Evolutionary conservation across 1,139 yeast species (phyloP).

Genomic region (Lizanozyma gosingica): DNA sequence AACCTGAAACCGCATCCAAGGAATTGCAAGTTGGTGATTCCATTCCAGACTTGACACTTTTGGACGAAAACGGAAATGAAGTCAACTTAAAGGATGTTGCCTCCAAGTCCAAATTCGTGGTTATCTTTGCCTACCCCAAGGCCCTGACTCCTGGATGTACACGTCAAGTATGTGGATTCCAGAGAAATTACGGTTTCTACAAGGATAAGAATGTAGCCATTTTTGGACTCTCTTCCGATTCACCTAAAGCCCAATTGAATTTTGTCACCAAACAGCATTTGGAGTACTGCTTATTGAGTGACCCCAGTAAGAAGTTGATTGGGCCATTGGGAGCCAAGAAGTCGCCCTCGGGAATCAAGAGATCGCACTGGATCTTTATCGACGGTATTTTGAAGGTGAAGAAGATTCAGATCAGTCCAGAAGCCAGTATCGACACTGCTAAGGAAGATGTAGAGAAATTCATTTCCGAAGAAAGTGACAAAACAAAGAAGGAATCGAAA

Average conservation of each 20-base stretch:
- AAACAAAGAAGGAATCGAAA: slow-evolving; percentile 6
- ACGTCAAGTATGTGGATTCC: slow-evolving; percentile 85
- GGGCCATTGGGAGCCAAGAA: slow-evolving; percentile 78
- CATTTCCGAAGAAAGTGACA: slow-evolving; percentile 10
- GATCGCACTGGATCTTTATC: slow-evolving; percentile 86
- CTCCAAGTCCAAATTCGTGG: slow-evolving; percentile 38
- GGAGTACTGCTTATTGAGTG: slow-evolving; percentile 68
- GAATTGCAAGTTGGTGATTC: slow-evolving; percentile 53
- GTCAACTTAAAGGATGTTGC: slow-evolving; percentile 45
- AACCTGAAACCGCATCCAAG: slow-evolving; percentile 8
- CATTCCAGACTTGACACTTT: slow-evolving; percentile 56
- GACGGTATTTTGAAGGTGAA: slow-evolving; percentile 65
- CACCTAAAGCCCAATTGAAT: slow-evolving; percentile 63
- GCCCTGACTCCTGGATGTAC: slow-evolving; percentile 97
- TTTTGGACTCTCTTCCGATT: slow-evolving; percentile 67
- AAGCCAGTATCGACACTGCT: slow-evolving; percentile 59
- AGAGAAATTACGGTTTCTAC: slow-evolving; percentile 53
- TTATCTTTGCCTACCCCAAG: slow-evolving; percentile 77
- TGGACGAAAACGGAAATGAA: slow-evolving; percentile 59
- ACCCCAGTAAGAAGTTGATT: slow-evolving; percentile 63
- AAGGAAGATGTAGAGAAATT: slow-evolving; percentile 41
- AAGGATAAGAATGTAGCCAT: slow-evolving; percentile 42
- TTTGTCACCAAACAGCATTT: slow-evolving; percentile 67
- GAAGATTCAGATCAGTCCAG: slow-evolving; percentile 70
- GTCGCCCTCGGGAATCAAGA: slow-evolving; percentile 62